These are phyloP conservation scores for Pyrrhoderma lamaoense DNA, from an alignment of 1,284 basidiomycete genomes.

Conservation along the genomic window DNA sequence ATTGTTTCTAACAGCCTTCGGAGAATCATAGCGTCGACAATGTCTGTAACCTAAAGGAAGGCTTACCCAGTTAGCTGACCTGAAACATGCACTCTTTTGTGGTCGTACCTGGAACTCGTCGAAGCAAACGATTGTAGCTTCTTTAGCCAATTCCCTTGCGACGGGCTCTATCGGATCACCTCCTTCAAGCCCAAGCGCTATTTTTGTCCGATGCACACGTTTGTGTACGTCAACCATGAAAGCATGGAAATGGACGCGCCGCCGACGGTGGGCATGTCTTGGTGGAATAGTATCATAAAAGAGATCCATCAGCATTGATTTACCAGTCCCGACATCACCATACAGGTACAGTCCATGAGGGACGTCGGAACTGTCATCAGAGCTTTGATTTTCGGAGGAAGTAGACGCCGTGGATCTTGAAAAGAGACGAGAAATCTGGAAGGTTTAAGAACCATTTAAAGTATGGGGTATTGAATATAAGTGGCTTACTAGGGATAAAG, in stretches of 20 bases:
- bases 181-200: conserved; percentile 55
- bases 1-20: conserved; percentile 82
- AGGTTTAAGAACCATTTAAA: background rate
- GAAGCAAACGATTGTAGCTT: conserved; percentile 87
- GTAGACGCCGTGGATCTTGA: conserved; percentile 32
- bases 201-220: conserved; percentile 76
- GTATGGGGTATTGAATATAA: background rate
- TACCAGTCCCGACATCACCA: conserved; percentile 95
- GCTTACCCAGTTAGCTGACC: background rate
- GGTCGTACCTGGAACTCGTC: conserved; percentile 90
- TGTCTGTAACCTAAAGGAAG: conserved; percentile 78
- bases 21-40: conserved; percentile 98
- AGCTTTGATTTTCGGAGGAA: conserved; percentile 31
- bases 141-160: conserved; percentile 80
- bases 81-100: background rate
- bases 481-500: conserved; percentile 32
- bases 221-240: conserved; percentile 99
- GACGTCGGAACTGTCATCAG: conserved; percentile 27
- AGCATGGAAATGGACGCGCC: conserved; percentile 92
- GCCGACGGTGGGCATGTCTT: conserved; percentile 69
- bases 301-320: conserved; percentile 99
- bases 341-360: conserved; percentile 95
- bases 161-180: conserved; percentile 87
- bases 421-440: conserved; percentile 63
- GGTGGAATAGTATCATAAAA: conserved; percentile 87